These are phyloP conservation scores for Porcisia hertigi DNA, from an alignment of 208 protist genomes.

Conservation along the genomic window DNA sequence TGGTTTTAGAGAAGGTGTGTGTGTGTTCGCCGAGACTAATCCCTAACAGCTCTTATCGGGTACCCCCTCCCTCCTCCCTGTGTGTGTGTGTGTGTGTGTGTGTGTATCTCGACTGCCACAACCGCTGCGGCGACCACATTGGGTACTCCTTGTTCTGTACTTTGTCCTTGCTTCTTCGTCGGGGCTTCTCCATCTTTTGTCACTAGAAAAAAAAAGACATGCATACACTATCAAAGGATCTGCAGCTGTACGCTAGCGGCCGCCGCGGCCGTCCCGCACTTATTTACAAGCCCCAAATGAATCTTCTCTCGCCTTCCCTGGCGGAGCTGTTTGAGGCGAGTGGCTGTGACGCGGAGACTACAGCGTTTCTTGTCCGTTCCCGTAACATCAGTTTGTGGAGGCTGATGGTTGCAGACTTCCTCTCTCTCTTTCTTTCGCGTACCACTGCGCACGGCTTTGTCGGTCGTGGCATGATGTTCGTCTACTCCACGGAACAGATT, in stretches of 20 bases:
- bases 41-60: not conserved
- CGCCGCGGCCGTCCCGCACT: constrained; percentile 47
- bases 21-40: not conserved
- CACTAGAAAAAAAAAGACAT: constrained; percentile 2
- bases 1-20: not conserved
- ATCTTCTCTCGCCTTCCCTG: constrained; percentile 37
- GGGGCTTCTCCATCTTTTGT: not conserved
- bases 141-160: not conserved
- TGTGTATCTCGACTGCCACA: too few species aligned
- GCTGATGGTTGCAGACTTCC: constrained; percentile 40
- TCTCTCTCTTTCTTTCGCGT: constrained; percentile 62
- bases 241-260: constrained; percentile 37
- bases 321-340: constrained; percentile 39
- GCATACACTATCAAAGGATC: constrained; percentile 35
- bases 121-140: not conserved
- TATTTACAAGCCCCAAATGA: constrained; percentile 45
- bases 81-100: too few species aligned
- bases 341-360: constrained; percentile 61
- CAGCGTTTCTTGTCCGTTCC: constrained; percentile 42
- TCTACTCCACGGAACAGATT: constrained; percentile 73
- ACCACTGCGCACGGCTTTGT: constrained; percentile 79
- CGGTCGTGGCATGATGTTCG: constrained; percentile 76
- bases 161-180: not conserved
- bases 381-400: constrained; percentile 42
- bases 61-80: not conserved